These are phyloP conservation scores for Blastosporella zonata DNA, from an alignment of 1,284 basidiomycete species.

Conservation along the genomic window DNA sequence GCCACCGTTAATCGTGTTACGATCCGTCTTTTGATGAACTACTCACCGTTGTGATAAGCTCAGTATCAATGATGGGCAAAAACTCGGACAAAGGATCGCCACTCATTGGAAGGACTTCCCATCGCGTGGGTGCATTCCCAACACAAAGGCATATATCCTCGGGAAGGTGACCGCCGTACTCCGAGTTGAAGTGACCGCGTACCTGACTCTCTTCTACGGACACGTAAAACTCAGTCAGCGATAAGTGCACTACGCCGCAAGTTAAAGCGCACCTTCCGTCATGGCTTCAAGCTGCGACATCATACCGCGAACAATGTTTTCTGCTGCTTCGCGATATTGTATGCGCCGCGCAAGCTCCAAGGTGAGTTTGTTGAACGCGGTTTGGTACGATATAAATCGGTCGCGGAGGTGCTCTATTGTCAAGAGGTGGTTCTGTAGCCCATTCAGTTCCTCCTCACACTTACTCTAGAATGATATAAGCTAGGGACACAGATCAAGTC, in stretches of 20 bases:
- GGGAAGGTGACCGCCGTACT: conserved; percentile 69
- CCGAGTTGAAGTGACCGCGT: conserved; percentile 65
- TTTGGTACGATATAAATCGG: conserved; percentile 62
- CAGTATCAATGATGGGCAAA: conserved; percentile 56
- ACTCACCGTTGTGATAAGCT: conserved; percentile 53
- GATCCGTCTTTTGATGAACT: background rate
- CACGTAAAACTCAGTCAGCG: conserved; percentile 2
- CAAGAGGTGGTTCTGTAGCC: conserved; percentile 56
- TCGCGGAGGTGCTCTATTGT: conserved; percentile 62
- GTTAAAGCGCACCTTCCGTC: conserved; percentile 51
- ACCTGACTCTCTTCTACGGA: conserved; percentile 60
- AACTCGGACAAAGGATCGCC: conserved; percentile 48
- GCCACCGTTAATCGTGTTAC: background rate
- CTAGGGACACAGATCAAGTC: background rate
- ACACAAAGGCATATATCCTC: conserved; percentile 74
- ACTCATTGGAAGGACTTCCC: conserved; percentile 57
- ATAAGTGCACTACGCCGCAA: background rate
- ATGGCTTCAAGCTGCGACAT: conserved; percentile 55
- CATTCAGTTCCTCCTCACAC: conserved; percentile 49
- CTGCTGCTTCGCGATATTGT: conserved; percentile 60
- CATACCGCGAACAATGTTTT: conserved; percentile 65
- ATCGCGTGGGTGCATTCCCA: conserved; percentile 66
- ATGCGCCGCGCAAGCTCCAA: conserved; percentile 68
- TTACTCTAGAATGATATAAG: conserved; percentile 35
- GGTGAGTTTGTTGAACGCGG: conserved; percentile 68